These are phyloP conservation scores for Lichtheimia hyalospora DNA, from an alignment of 371 early-diverging fungal species.

Conservation along the genomic window DNA sequence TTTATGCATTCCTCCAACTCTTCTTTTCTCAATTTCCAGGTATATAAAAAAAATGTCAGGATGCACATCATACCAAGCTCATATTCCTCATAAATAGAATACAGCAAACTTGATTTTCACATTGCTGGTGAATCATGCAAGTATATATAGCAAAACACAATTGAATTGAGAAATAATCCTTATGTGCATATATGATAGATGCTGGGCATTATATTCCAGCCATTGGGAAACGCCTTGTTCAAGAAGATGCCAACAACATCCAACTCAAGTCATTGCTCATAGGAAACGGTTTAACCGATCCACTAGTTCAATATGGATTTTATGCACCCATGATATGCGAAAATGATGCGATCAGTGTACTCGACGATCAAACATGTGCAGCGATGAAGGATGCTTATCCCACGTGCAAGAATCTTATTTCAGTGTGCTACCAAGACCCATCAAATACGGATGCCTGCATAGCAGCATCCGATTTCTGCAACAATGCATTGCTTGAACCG, in stretches of 20 bases:
- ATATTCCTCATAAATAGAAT: slow-evolving; percentile 19
- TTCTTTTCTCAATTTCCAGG: slow-evolving; percentile 59
- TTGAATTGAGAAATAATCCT: neutral
- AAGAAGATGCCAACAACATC: slow-evolving; percentile 47
- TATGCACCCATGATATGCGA: slow-evolving; percentile 89
- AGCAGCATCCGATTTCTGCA: slow-evolving; percentile 88
- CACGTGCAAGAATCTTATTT: slow-evolving; percentile 77
- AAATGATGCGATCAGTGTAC: slow-evolving; percentile 68
- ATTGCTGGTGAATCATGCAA: slow-evolving; percentile 52
- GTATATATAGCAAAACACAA: slow-evolving; percentile 2
- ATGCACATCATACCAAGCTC: neutral
- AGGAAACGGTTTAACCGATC: slow-evolving; percentile 93
- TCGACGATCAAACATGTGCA: slow-evolving; percentile 64
- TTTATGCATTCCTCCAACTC: slow-evolving; percentile 75
- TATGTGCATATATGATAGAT: slow-evolving; percentile 21
- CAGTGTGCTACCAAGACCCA: slow-evolving; percentile 80
- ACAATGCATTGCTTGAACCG: slow-evolving; percentile 64
- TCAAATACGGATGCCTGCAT: slow-evolving; percentile 71
- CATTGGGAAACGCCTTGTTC: slow-evolving; percentile 69
- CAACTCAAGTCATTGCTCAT: slow-evolving; percentile 79
- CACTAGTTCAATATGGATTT: slow-evolving; percentile 86
- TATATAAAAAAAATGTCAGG: slow-evolving; percentile 10
- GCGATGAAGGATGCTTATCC: slow-evolving; percentile 73
- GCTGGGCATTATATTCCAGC: slow-evolving; percentile 85
- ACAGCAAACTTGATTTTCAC: slow-evolving; percentile 63